phyloP scores from a whole-genome alignment of 305 asterid genomes.

The Fraxinus ornus region DNA sequence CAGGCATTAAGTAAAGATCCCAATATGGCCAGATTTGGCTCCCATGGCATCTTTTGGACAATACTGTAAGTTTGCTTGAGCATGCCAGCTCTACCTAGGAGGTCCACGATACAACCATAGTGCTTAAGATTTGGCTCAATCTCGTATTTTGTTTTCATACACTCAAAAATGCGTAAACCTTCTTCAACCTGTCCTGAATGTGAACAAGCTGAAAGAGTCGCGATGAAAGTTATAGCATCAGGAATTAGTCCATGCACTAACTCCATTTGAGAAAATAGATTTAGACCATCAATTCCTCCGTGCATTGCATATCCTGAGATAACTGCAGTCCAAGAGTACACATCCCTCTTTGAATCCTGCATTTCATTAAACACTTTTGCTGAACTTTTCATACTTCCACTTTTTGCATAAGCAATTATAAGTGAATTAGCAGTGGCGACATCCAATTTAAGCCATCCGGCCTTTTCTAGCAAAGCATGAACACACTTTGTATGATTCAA shows the following conservation, averaged over 20 bases:
- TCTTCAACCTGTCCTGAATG: slow-evolving; percentile 51
- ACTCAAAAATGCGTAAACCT: slow-evolving; percentile 45
- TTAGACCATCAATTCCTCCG: slow-evolving; percentile 39
- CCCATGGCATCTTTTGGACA: slow-evolving; percentile 43
- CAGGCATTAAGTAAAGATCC: slow-evolving; percentile 51
- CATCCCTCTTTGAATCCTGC: slow-evolving; percentile 24
- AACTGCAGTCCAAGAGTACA: slow-evolving; percentile 53
- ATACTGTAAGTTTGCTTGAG: slow-evolving; percentile 37
- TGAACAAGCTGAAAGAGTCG: slow-evolving; percentile 48
- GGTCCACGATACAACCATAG: slow-evolving; percentile 59
- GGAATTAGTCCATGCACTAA: slow-evolving; percentile 27
- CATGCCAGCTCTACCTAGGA: slow-evolving; percentile 54
- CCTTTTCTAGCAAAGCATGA: slow-evolving; percentile 42
- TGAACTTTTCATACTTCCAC: slow-evolving; percentile 36
- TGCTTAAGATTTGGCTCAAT: slow-evolving; percentile 47
- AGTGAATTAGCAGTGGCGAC: slow-evolving; percentile 40
- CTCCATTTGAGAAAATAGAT: slow-evolving; percentile 38
- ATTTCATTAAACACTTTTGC: slow-evolving; percentile 30
- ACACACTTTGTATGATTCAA: slow-evolving; percentile 36
- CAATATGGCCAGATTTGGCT: slow-evolving; percentile 46
- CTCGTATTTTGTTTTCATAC: slow-evolving; percentile 31
- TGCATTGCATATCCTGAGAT: slow-evolving; percentile 51
- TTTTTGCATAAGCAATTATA: slow-evolving; percentile 47
- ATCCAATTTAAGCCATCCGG: slow-evolving; percentile 40
- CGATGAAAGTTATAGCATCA: slow-evolving; percentile 42